phyloP scores from a whole-genome alignment of 371 early-diverging fungal species.

The Rhizopus sp. region DNA sequence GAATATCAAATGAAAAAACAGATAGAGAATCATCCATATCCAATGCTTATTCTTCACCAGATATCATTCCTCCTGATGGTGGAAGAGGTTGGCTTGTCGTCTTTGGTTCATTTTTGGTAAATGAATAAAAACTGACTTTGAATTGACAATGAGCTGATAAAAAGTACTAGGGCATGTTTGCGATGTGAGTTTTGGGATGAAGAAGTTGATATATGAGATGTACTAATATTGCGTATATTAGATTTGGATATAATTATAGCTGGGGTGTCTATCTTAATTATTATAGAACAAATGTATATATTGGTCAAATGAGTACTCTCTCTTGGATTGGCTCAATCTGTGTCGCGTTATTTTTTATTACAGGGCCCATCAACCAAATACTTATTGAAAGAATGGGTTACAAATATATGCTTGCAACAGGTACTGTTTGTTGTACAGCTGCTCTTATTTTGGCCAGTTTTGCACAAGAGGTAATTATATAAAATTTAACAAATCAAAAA shows the following conservation, averaged over 20 bases:
- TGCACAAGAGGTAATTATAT: constrained; percentile 27
- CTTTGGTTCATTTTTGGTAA: constrained; percentile 48
- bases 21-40: neutral
- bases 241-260: constrained; percentile 36
- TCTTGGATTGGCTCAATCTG: constrained; percentile 43
- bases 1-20: neutral
- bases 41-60: neutral
- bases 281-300: constrained; percentile 25
- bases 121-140: constrained; percentile 4
- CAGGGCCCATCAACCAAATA: constrained; percentile 31
- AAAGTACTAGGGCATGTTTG: constrained; percentile 26
- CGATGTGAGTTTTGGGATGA: constrained; percentile 19
- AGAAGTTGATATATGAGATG: neutral
- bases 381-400: constrained; percentile 57
- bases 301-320: constrained; percentile 24
- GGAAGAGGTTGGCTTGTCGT: constrained; percentile 51
- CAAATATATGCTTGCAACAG: constrained; percentile 49
- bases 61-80: constrained; percentile 37
- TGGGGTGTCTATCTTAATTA: constrained; percentile 33
- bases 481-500: neutral
- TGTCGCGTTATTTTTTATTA: constrained; percentile 32
- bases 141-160: constrained; percentile 2
- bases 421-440: constrained; percentile 46
- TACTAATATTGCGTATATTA: neutral
- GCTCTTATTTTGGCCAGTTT: constrained; percentile 68